A percentile compares a stretch with the other conserved stretches of the same genome.
phyloP scores from a whole-genome alignment of 2,329 filamentous ascomycete genomes.

The Trichophyton equinum region DNA sequence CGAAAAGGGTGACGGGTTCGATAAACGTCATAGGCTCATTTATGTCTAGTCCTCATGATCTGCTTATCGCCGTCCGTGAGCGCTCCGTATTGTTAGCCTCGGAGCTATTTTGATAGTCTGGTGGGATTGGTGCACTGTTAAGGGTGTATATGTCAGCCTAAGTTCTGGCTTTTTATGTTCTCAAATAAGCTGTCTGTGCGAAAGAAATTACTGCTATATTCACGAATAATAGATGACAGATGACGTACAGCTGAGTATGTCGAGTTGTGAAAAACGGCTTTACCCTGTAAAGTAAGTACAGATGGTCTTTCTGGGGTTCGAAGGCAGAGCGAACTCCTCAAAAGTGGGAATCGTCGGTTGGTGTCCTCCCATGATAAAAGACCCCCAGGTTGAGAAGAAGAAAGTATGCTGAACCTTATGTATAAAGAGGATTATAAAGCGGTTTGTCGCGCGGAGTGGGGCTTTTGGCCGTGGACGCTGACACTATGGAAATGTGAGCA shows the following conservation, averaged over 20 bases:
- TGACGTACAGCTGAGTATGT: not conserved
- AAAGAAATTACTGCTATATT: not conserved
- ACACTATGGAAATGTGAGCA: conserved; percentile 2
- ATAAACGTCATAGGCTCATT: not conserved
- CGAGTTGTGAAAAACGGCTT: not conserved
- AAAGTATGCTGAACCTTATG: not conserved
- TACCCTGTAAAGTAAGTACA: not conserved
- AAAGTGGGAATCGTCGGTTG: not conserved
- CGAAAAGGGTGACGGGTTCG: not conserved
- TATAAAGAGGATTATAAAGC: not conserved
- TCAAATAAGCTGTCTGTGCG: not conserved
- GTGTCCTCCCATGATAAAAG: not conserved
- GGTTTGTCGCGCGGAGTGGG: not conserved
- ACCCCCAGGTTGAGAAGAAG: not conserved
- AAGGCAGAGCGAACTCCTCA: not conserved
- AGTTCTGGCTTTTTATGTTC: not conserved
- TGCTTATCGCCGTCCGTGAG: not conserved
- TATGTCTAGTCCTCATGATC: not conserved
- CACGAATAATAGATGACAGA: not conserved
- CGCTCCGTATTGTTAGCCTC: not conserved
- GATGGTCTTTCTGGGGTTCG: not conserved
- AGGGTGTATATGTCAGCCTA: not conserved
- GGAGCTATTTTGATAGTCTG: not conserved
- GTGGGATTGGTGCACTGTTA: not conserved
- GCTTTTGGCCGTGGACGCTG: conserved; percentile 1